phyloP scores from a whole-genome alignment of 805 yeast species.

The Candida manassasensis region DNA sequence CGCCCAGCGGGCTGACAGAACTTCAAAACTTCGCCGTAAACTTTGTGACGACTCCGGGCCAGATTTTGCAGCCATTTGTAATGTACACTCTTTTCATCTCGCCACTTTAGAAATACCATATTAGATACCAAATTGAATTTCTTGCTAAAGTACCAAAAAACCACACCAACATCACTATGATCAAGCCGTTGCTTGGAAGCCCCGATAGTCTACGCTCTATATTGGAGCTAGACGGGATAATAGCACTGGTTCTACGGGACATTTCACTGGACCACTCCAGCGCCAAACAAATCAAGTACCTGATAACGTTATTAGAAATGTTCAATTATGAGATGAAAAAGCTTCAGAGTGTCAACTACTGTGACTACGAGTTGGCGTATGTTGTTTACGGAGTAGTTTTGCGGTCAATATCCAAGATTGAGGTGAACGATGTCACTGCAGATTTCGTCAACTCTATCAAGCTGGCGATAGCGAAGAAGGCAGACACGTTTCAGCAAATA shows the following conservation, averaged over 20 bases:
- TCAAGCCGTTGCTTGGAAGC: conserved; percentile 4
- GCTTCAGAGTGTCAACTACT: conserved; percentile 22
- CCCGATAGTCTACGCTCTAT: conserved; percentile 3
- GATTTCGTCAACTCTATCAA: conserved; percentile 15
- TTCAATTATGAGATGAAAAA: conserved; percentile 30
- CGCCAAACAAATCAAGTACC: conserved; percentile 20
- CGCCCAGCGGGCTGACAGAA: no score
- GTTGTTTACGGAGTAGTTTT: conserved; percentile 18
- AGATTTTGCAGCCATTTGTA: no score
- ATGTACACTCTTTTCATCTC: no score
- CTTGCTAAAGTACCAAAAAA: no score
- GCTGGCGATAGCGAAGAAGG: conserved; percentile 9
- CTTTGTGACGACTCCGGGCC: no score
- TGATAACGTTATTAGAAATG: conserved; percentile 29
- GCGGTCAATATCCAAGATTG: conserved; percentile 10
- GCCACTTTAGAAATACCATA: no score
- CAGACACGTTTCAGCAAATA: conserved; percentile 2
- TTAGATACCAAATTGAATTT: no score
- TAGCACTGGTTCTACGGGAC: conserved; percentile 1
- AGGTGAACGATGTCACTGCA: conserved; percentile 9
- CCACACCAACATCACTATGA: background rate
- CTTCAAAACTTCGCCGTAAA: no score
- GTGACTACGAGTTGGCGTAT: conserved; percentile 36
- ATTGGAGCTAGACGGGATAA: conserved; percentile 6
- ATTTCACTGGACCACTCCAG: background rate